phyloP scores from a whole-genome alignment of 257 asterid species.

The Linaria vulgaris region DNA sequence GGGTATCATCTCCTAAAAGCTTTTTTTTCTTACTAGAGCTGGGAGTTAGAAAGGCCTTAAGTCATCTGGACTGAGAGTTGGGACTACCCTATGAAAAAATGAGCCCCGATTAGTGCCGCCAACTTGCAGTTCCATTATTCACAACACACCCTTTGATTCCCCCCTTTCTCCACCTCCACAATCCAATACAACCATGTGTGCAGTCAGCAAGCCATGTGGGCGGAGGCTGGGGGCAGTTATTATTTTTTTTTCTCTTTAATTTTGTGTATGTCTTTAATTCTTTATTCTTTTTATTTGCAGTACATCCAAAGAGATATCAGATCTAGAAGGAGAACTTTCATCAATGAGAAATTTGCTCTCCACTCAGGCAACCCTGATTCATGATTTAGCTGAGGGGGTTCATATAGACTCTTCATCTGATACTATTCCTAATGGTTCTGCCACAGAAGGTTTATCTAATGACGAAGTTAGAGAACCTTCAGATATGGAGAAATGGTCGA shows the following conservation, averaged over 20 bases:
- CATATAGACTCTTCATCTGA: constrained; percentile 64
- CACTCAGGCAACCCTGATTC: constrained; percentile 91
- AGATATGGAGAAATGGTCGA: constrained; percentile 73
- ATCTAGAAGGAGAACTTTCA: constrained; percentile 97
- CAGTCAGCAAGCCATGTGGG: no score
- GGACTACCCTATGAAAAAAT: neutral
- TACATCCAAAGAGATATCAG: constrained; percentile 98
- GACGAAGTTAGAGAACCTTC: constrained; percentile 66
- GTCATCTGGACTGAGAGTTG: constrained; percentile 10
- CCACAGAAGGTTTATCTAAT: constrained; percentile 40
- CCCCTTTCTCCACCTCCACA: no score
- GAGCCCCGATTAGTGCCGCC: neutral
- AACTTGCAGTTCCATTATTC: no score
- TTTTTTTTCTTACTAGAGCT: neutral
- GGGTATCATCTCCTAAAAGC: neutral
- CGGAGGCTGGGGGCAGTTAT: no score
- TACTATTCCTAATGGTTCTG: constrained; percentile 42
- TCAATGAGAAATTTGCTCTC: constrained; percentile 95
- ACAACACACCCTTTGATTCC: no score
- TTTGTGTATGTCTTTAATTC: no score
- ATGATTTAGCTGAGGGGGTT: constrained; percentile 94
- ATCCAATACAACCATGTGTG: no score
- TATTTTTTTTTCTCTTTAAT: no score
- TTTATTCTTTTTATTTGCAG: constrained; percentile 34
- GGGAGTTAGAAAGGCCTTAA: constrained; percentile 21